Evolutionary conservation across 352 stramenopile genomes (phyloP), one percentile per base, ranked within the genome.

Genomic region (Phytophthora boehmeriae): DNA sequence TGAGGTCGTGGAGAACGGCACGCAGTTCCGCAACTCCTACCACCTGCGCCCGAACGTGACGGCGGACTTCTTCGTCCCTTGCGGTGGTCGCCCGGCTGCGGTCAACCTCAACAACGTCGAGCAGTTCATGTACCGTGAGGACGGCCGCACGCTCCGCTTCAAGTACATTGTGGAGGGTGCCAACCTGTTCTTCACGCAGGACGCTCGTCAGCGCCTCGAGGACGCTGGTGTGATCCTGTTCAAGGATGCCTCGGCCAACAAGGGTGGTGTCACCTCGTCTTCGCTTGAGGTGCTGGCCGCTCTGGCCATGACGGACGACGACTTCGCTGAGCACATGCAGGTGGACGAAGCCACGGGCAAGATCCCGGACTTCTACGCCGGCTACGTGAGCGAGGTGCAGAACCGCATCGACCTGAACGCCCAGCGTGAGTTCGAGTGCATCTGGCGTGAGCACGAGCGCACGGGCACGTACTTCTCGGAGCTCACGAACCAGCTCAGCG

Each of bases 151-250:
- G 39, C 93, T 97, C 22, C 96, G 88, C 4, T 96, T 92, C 61
- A 89, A 90, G 60, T 90, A 99, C 57, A 98, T 99, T 51, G 96
- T 99, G 2, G 97, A 99, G 76, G 97, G 96, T n/a, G 97, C 97
- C 39, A 99, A 99, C 78, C 78, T 99, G 27, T 99, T 99, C 76
- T 87, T 98, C 57, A 98, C 94, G 17, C 83, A 93, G 48, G 96
- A 98, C 71, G 97, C 97, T 11, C 89, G 97, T 38, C 71, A 98
- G 50, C 83, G 85, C 44, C 79, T 99, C 5, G 89, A 99, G 30
- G 86, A 99, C 53, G 96, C 93, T 9, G 95, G 96, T 35, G 96
- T 99, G 28, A 82, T 98, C 8, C 94, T 99, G 64, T 97, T 97
- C 59, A 99, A 99, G 81, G 97, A 99, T 66, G 97, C 92, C 1